Evolutionary conservation across 805 yeast species (phyloP).

Genomic region (Yarrowia sp.): DNA sequence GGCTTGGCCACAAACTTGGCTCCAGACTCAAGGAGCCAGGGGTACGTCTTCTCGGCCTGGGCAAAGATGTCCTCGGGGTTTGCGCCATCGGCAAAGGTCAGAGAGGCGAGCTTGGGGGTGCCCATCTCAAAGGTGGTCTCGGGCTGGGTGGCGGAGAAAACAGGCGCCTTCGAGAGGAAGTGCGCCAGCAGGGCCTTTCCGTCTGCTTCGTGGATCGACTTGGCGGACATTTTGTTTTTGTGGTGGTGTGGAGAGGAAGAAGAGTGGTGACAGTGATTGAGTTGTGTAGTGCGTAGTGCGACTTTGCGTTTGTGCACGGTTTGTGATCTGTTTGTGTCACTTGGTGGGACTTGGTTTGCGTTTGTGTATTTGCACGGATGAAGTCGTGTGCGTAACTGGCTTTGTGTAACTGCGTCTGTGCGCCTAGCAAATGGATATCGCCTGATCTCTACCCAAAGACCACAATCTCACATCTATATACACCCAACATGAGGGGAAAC

Average conservation of each 20-base stretch:
- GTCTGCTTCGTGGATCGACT: conserved; percentile 48
- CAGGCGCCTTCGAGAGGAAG: conserved; percentile 44
- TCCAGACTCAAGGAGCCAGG: conserved; percentile 43
- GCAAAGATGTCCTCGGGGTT: conserved; percentile 40
- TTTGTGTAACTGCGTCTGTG: too few species aligned
- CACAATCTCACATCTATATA: too few species aligned
- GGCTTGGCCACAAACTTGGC: conserved; percentile 48
- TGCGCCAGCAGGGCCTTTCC: conserved; percentile 47
- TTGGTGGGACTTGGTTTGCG: too few species aligned
- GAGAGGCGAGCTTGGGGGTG: conserved; percentile 42
- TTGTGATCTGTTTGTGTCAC: too few species aligned
- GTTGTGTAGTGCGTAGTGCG: too few species aligned
- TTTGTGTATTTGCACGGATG: too few species aligned
- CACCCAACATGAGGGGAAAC: too few species aligned
- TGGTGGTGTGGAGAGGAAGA: not conserved
- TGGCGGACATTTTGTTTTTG: conserved; percentile 44
- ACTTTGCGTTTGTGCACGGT: too few species aligned
- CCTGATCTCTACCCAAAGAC: too few species aligned
- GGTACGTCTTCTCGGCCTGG: conserved; percentile 42
- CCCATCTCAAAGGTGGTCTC: conserved; percentile 37
- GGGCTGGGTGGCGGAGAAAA: conserved; percentile 38
- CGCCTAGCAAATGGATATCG: too few species aligned
- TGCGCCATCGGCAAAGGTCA: conserved; percentile 39
- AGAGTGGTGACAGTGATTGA: not conserved
- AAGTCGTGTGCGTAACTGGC: too few species aligned